Evolutionary conservation across 192 early-diverging fungal genomes (phyloP).

Genomic region (Umbelopsis sp.): DNA sequence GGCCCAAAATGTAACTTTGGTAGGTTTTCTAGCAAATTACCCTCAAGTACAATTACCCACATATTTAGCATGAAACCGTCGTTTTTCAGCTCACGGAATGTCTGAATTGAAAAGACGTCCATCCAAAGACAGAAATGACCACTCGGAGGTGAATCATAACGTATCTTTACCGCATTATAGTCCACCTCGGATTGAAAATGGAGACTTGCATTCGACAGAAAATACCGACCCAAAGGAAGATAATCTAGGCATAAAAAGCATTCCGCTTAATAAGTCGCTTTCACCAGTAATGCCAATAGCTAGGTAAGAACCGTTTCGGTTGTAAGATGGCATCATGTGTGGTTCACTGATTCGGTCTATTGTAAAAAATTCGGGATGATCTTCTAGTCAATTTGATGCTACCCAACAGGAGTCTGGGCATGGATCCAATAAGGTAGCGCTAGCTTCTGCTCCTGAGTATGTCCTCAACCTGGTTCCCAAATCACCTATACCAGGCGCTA

Average conservation of each 20-base stretch:
- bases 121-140: background rate
- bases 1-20: slow-evolving; percentile 88
- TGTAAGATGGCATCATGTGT: no score
- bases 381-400: background rate
- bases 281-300: background rate
- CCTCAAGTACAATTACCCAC: no score
- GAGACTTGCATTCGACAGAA: background rate
- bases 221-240: no score
- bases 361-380: background rate
- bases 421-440: background rate
- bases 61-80: background rate
- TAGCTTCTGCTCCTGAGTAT: slow-evolving; percentile 5
- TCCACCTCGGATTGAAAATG: background rate
- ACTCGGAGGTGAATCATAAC: background rate
- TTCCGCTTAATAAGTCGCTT: no score
- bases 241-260: no score
- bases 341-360: background rate
- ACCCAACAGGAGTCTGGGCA: background rate
- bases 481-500: background rate
- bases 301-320: no score
- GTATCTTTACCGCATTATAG: background rate
- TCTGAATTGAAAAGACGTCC: slow-evolving; percentile 32
- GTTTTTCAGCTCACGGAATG: slow-evolving; percentile 32
- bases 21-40: slow-evolving; percentile 33
- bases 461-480: background rate